A percentile compares a stretch with the other conserved stretches of the same genome.
These are phyloP conservation scores for Cantharellus cinnabarinus DNA, from an alignment of 768 basidiomycete species.

Conservation along the genomic window DNA sequence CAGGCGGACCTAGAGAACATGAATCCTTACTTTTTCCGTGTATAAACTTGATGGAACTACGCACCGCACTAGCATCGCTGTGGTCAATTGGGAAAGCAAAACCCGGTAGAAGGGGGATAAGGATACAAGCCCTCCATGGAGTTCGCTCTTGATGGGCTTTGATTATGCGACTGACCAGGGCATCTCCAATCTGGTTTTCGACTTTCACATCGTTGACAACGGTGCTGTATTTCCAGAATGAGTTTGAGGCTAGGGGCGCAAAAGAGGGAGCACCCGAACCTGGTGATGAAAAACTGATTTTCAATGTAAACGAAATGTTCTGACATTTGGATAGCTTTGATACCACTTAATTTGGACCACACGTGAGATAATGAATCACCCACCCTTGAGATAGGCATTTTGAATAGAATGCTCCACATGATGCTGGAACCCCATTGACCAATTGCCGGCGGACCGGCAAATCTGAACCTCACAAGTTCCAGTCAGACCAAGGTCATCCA, in stretches of 20 bases:
- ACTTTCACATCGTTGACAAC: constrained; percentile 64
- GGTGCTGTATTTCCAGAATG: constrained; percentile 29
- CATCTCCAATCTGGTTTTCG: constrained; percentile 89
- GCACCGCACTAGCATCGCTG: constrained; percentile 74
- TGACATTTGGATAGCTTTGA: constrained; percentile 67
- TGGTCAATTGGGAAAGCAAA: constrained; percentile 88
- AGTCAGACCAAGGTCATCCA: constrained; percentile 60
- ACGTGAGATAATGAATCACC: not conserved
- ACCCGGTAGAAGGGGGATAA: constrained; percentile 83
- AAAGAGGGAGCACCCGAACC: constrained; percentile 28
- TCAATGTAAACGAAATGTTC: constrained; percentile 99
- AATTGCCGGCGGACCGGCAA: constrained; percentile 83
- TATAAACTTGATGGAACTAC: constrained; percentile 14
- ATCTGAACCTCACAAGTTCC: constrained; percentile 97
- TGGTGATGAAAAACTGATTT: constrained; percentile 81
- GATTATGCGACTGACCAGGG: constrained; percentile 76
- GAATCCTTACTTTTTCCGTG: not conserved
- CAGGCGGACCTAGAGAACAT: constrained; percentile 48
- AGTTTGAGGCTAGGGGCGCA: not conserved
- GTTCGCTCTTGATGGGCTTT: constrained; percentile 63
- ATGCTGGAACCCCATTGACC: constrained; percentile 83
- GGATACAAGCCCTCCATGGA: constrained; percentile 80
- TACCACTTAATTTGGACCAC: not conserved
- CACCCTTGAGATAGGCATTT: constrained; percentile 82
- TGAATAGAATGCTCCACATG: constrained; percentile 83